Evolutionary conservation across 352 stramenopile species (phyloP).

Genomic region (Phytophthora palmivora): DNA sequence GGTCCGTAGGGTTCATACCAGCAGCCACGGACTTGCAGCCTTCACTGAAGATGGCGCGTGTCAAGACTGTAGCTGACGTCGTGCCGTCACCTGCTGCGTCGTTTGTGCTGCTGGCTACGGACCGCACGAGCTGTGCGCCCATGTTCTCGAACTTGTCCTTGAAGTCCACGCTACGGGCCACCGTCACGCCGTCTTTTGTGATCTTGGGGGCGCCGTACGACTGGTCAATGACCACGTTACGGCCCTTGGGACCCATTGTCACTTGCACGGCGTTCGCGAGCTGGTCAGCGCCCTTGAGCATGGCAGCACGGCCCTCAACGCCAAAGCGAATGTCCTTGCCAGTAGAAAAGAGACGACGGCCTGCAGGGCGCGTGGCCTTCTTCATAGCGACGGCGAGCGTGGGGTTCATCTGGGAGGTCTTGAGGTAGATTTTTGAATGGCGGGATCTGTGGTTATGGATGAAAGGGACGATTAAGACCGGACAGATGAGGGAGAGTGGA

Average conservation of each 20-base stretch:
- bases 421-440: constrained; percentile 47
- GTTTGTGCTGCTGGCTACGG: constrained; percentile 98
- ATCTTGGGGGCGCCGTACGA: constrained; percentile 86
- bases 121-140: constrained; percentile 68
- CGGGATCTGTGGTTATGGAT: constrained; percentile 25
- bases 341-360: constrained; percentile 80
- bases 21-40: constrained; percentile 99
- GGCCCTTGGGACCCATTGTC: constrained; percentile 99
- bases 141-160: constrained; percentile 88
- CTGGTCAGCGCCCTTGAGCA: constrained; percentile 98
- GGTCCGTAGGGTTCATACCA: constrained; percentile 99
- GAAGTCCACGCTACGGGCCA: constrained; percentile 82
- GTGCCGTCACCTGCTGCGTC: constrained; percentile 99
- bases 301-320: constrained; percentile 96
- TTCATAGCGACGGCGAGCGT: constrained; percentile 68
- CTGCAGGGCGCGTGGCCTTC: constrained; percentile 58
- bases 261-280: constrained; percentile 99
- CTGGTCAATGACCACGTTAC: constrained; percentile 99
- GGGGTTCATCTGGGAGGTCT: constrained; percentile 63
- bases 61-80: constrained; percentile 99
- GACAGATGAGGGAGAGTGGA: constrained; percentile 2
- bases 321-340: constrained; percentile 99
- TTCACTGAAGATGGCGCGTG: constrained; percentile 98
- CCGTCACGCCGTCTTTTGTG: constrained; percentile 83
- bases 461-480: constrained; percentile 14